phyloP scores from a whole-genome alignment of 2,329 filamentous ascomycete genomes.

The Periglandula ipomoeae region DNA sequence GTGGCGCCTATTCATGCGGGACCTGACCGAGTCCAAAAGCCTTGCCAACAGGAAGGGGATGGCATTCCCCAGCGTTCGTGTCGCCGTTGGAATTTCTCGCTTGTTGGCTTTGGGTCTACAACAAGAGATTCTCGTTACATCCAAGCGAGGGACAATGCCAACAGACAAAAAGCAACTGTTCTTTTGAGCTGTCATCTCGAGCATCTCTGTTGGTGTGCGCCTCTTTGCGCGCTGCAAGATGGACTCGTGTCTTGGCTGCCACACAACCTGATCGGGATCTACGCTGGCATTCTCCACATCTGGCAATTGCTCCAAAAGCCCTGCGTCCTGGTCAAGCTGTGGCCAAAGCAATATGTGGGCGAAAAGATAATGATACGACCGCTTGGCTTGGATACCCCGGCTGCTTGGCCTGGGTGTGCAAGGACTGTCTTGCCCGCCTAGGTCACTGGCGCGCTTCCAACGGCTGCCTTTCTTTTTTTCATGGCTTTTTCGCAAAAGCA shows the following conservation, averaged over 20 bases:
- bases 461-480: not conserved
- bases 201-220: not conserved
- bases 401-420: not conserved
- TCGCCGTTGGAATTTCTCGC: too few species aligned
- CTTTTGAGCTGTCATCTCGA: not conserved
- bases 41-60: not conserved
- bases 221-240: not conserved
- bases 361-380: not conserved
- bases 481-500: not conserved
- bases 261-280: not conserved
- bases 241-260: not conserved
- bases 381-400: not conserved
- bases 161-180: not conserved
- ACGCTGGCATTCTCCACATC: not conserved
- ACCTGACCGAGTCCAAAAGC: not conserved
- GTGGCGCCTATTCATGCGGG: too few species aligned
- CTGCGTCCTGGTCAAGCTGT: not conserved
- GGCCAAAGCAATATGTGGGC: not conserved
- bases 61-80: too few species aligned
- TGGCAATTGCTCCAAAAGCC: not conserved
- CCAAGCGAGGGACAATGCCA: slow-evolving; percentile 1
- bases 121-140: not conserved
- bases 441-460: slow-evolving; percentile 1
- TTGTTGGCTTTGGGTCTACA: not conserved
- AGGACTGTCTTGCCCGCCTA: slow-evolving; percentile 1